Base-by-base conservation (phyloP, 805 yeast genomes). In the Candida taoyuanica region DNA sequence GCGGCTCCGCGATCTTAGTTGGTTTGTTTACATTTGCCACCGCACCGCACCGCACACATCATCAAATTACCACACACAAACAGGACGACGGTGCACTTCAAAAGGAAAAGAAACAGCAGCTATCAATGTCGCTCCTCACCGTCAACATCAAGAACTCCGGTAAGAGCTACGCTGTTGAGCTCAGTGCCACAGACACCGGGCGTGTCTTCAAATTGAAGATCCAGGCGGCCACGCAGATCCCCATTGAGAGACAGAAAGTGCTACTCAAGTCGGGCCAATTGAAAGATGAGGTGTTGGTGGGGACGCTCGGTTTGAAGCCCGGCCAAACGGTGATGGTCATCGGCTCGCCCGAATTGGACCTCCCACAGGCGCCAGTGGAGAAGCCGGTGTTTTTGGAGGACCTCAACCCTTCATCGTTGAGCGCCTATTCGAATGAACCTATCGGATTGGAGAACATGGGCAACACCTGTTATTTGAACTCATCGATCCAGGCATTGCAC, bases 361-460 rank as follows among this genome's bases (percentile, higher is more conserved):
- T 78, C 46, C 66, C 67, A 12, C 71, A 73, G 25, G 85, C 85
- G 12, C 68, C 68, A 12, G 71, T 66, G 11, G 68, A 72, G 42
- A 70, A 67, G 21, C 15, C 40, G 34, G 76, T 75, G 20, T 84
- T 85, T 47, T 59, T 80, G 28, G 95, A 84, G 59, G 96, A 85
- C 58, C 61, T 82, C 59, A 69, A 71, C 65, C 54, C 61, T 59
- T 47, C 68, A 67, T 42, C 50, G 41, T 23, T 64, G 53, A 24
- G 60, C 62, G 47, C 60, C 54, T 27, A 62, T 58, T 36, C 63
- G 59, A 20, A 59, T 61, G 44, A 64, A 49, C 98, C 98, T 1
- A 82, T 87, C 18, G 98, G 98, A 0, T 71, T 93, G 51, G 85
- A 83, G 62, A 93, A 93, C 58, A 83, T 89, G 59, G 98, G 98